Base-by-base conservation (phyloP, 139 green algal genomes). In the Desmodesmus armatus region DNA sequence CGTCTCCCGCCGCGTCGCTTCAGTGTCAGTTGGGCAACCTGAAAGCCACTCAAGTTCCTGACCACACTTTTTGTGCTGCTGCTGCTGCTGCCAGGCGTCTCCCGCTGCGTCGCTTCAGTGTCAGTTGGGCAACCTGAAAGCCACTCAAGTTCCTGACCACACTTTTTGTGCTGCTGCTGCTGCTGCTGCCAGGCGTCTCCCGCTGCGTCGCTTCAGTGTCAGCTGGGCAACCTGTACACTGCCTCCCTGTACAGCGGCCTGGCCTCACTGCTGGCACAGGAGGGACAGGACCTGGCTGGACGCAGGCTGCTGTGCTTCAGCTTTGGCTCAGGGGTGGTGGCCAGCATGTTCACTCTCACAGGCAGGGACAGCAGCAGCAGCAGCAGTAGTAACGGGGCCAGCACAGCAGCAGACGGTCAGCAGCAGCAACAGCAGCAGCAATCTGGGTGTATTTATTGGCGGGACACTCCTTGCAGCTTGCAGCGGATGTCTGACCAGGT, bases 141-240 rank as follows among this genome's bases (percentile, higher is more conserved):
- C n/a, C n/a, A n/a, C n/a, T n/a, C n/a, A n/a, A n/a, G n/a, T n/a
- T n/a, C n/a, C n/a, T n/a, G n/a, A n/a, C n/a, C n/a, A n/a, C n/a
- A n/a, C n/a, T n/a, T n/a, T n/a, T n/a, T n/a, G n/a, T 11, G 23
- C 58, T 29, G 58, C 13, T 31, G 58, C 58, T 31, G 58, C 17
- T 1, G 31, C 58, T 29, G 58, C 58, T 67, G 58, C 5, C 69
- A 77, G 69, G 76, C 44, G 4, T 55, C 80, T 3, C 67, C 53
- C 29, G 78, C 37, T 15, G 62, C 78, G 19, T 70, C 39, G 27
- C 78, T 87, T 29, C 86, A 91, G 62, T 53, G 37, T 39, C 90
- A 92, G 88, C 91, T 98, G 58, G 95, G 95, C 86, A 98, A 98
- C 88, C 92, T 94, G 80, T 98, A 98, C 92, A 92, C 92, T 1